Conservation (phyloP, 2,329 filamentous ascomycete species). For the Juglanconis sp. region DNA sequence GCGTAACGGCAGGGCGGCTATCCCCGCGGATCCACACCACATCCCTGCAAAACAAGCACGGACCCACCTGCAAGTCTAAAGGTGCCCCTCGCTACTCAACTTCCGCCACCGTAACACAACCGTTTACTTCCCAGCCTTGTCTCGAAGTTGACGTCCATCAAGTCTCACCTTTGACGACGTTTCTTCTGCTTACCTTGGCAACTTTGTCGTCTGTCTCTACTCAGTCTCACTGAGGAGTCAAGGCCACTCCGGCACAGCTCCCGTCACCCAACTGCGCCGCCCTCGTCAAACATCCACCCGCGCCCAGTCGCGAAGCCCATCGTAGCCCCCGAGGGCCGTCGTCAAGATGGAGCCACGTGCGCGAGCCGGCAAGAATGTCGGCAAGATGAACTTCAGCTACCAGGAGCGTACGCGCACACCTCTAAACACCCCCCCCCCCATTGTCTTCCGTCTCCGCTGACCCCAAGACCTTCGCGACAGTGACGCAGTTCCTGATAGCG, state of each 20-base stretch:
- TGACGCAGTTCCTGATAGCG: slow-evolving; percentile 72
- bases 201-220: no score
- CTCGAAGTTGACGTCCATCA: not conserved
- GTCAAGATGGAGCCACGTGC: slow-evolving; percentile 71
- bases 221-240: no score
- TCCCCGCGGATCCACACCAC: not conserved
- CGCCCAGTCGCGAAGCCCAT: not conserved
- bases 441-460: not conserved
- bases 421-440: not conserved
- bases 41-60: slow-evolving; percentile 7
- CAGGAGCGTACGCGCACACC: slow-evolving; percentile 59
- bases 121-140: not conserved
- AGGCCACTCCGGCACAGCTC: no score
- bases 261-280: not conserved
- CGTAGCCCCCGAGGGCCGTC: not conserved
- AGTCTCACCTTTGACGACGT: not conserved
- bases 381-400: slow-evolving; percentile 75
- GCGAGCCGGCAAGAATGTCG: slow-evolving; percentile 74
- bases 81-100: not conserved
- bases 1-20: not conserved
- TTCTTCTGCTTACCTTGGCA: not conserved
- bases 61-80: not conserved
- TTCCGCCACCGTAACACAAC: not conserved
- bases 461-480: slow-evolving; percentile 36
- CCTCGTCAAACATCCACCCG: not conserved